These are phyloP conservation scores for Fusarium sterilihyphosum DNA, from an alignment of 2,329 filamentous ascomycete species.

Conservation along the genomic window DNA sequence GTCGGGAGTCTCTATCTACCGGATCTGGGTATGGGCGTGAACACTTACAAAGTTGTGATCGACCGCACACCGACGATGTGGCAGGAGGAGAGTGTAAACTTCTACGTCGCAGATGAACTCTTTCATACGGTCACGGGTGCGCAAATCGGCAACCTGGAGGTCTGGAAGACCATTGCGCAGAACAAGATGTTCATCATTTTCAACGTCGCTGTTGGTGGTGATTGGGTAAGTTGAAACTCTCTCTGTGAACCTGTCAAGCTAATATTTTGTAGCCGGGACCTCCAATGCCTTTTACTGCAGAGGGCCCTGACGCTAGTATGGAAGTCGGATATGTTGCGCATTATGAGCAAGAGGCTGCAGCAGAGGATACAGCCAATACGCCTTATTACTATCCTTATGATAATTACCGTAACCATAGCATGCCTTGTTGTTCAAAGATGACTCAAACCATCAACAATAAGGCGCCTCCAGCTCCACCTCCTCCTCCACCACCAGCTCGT, in stretches of 20 bases:
- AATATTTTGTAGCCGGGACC: conserved; percentile 51
- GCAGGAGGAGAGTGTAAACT: conserved; percentile 57
- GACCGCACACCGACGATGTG: conserved; percentile 58
- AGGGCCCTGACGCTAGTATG: conserved; percentile 56
- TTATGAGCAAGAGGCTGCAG: conserved; percentile 29
- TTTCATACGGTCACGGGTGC: conserved; percentile 55
- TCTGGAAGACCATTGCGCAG: conserved; percentile 60
- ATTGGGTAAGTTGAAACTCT: conserved; percentile 52
- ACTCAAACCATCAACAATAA: neutral
- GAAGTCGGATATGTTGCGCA: conserved; percentile 60
- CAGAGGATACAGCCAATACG: neutral
- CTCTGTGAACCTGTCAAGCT: neutral
- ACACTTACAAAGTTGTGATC: conserved; percentile 58
- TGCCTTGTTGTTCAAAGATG: neutral
- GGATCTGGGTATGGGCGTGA: conserved; percentile 47
- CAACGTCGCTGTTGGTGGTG: conserved; percentile 63
- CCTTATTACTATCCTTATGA: neutral
- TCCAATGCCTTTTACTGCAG: too few species aligned
- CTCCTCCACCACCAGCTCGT: neutral
- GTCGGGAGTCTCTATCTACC: neutral
- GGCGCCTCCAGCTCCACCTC: neutral
- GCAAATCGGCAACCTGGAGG: conserved; percentile 53
- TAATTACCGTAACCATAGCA: neutral
- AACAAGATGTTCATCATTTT: conserved; percentile 60
- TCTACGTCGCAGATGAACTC: conserved; percentile 55